Conservation (phyloP, 345 rosid genomes). For the Populus davidiana region DNA sequence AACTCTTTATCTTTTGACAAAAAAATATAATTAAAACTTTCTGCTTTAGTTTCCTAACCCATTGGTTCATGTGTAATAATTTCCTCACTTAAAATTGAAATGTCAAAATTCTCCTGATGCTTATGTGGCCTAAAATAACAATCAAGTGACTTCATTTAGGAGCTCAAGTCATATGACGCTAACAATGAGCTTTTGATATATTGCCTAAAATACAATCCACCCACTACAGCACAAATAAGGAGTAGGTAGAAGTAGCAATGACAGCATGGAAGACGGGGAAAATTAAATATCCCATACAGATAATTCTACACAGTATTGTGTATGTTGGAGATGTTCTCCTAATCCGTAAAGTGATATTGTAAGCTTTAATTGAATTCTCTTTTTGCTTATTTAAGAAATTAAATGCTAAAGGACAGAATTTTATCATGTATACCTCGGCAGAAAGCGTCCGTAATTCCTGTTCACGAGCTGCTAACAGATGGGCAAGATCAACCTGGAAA, state of each 20-base stretch:
- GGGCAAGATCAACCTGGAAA: constrained; percentile 91
- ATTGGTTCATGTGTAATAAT: background rate
- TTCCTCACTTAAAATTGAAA: background rate
- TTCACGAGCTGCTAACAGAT: constrained; percentile 87
- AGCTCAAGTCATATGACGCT: background rate
- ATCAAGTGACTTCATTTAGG: background rate
- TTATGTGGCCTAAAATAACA: background rate
- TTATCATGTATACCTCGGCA: constrained; percentile 58
- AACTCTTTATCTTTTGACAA: too few species aligned
- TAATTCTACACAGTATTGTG: too few species aligned
- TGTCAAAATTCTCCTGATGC: background rate
- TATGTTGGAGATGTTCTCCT: too few species aligned
- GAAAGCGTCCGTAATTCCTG: constrained; percentile 87
- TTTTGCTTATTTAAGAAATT: background rate
- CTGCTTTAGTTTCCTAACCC: too few species aligned
- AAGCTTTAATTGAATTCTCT: too few species aligned
- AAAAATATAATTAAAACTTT: too few species aligned
- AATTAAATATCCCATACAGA: background rate
- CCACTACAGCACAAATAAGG: background rate
- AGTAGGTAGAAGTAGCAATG: background rate
- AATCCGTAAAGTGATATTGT: background rate
- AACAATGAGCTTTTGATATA: too few species aligned
- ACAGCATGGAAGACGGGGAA: background rate
- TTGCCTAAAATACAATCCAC: background rate
- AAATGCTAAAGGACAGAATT: background rate